Percentiles rank a stretch among this genome's conserved stretches.
Evolutionary conservation across 2,329 filamentous ascomycete species (phyloP).

Genomic region (Neodidymelliopsis sp.): DNA sequence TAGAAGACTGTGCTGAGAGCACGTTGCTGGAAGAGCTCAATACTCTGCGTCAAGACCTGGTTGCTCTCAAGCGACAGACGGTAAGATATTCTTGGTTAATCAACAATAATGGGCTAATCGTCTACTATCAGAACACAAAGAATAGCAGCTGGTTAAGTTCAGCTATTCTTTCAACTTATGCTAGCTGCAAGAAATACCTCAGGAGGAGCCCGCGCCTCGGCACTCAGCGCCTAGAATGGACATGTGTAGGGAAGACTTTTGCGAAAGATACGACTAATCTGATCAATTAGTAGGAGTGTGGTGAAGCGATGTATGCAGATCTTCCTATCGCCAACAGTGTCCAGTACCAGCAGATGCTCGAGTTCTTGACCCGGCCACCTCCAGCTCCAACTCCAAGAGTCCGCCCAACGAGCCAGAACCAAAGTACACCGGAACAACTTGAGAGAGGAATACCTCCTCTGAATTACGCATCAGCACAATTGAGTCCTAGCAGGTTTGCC

Average conservation of each 20-base stretch:
- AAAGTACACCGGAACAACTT: background rate
- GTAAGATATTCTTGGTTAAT: too few relatives aligned
- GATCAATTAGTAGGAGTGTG: background rate
- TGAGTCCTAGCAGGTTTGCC: background rate
- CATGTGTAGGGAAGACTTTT: background rate
- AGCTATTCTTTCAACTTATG: background rate
- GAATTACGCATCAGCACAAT: background rate
- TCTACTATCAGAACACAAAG: background rate
- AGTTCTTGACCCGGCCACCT: background rate
- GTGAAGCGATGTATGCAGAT: slow-evolving; percentile 6
- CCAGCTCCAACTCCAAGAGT: too few relatives aligned
- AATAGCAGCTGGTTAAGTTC: background rate
- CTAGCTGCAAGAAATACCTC: background rate
- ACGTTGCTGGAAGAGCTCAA: background rate
- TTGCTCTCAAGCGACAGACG: too few relatives aligned
- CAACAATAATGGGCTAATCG: too few relatives aligned
- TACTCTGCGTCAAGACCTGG: background rate
- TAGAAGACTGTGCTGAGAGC: too few relatives aligned
- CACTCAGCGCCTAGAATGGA: slow-evolving; percentile 6
- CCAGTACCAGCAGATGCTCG: slow-evolving; percentile 5
- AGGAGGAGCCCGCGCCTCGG: background rate
- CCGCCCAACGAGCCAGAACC: background rate
- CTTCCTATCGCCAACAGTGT: background rate
- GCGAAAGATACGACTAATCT: background rate
- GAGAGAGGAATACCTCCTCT: background rate